These are phyloP conservation scores for Claviceps quebecensis DNA, from an alignment of 2,329 filamentous ascomycete species.

Conservation along the genomic window DNA sequence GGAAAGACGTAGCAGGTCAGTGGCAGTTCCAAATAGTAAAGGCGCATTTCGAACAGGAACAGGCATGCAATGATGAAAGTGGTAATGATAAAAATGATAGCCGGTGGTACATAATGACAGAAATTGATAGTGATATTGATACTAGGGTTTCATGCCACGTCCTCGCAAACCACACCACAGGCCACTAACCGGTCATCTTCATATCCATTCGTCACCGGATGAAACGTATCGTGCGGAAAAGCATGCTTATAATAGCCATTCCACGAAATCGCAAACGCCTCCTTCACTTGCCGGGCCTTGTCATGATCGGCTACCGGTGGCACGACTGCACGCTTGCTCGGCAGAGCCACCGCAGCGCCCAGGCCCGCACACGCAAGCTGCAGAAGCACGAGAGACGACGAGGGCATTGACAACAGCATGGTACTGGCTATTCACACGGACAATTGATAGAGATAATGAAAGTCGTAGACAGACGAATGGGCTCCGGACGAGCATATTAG, in stretches of 20 bases:
- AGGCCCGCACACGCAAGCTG: constrained; percentile 2
- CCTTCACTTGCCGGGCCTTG: constrained; percentile 47
- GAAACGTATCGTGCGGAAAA: constrained; percentile 64
- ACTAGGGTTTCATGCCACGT: neutral
- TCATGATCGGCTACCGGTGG: constrained; percentile 18
- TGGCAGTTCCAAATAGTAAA: no score
- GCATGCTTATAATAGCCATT: constrained; percentile 59
- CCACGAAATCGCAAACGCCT: constrained; percentile 59
- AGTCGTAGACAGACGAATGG: neutral
- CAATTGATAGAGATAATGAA: no score
- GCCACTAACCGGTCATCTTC: constrained; percentile 52
- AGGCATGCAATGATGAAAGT: no score
- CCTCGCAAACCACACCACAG: neutral
- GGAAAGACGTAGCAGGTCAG: neutral
- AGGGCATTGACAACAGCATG: constrained; percentile 6
- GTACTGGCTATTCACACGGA: neutral
- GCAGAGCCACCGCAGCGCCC: constrained; percentile 1
- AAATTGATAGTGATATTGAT: neutral
- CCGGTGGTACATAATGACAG: no score
- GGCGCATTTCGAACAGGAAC: no score
- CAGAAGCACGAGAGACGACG: constrained; percentile 4
- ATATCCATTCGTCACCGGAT: constrained; percentile 50
- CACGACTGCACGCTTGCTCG: constrained; percentile 2
- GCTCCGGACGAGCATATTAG: neutral
- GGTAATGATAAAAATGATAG: neutral